Conservation (phyloP, 495 filamentous ascomycete species). For the Thermothielavioides terrestris region DNA sequence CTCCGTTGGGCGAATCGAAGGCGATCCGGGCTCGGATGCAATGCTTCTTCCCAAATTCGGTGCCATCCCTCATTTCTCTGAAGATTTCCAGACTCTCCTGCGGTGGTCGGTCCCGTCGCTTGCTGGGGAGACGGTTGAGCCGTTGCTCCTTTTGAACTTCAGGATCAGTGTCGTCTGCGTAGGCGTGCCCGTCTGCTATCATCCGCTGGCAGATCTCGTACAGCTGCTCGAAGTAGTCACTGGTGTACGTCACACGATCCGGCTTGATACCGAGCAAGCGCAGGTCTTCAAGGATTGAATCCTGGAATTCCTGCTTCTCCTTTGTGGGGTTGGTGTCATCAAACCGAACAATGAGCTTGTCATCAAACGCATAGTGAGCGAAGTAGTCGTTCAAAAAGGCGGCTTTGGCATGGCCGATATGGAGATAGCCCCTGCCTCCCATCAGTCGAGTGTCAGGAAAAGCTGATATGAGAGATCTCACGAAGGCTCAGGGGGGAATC, state of each 20-base stretch:
- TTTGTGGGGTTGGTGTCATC: neutral
- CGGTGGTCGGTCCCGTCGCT: neutral
- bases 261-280: neutral
- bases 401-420: neutral
- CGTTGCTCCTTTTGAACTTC: neutral
- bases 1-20: constrained; percentile 63
- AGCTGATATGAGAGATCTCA: neutral
- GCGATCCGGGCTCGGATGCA: constrained; percentile 81
- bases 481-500: neutral
- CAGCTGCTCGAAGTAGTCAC: constrained; percentile 1
- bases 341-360: neutral
- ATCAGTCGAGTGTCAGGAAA: neutral
- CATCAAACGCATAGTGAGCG: neutral
- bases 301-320: neutral
- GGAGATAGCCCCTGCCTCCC: neutral
- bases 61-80: neutral
- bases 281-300: neutral
- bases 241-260: neutral
- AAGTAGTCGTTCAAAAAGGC: neutral
- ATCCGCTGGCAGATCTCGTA: neutral
- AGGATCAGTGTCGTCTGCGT: constrained; percentile 1
- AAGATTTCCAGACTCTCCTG: neutral
- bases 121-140: neutral
- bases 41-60: constrained; percentile 50
- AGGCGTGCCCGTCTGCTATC: neutral